Evolutionary conservation across 2,329 filamentous ascomycete genomes (phyloP).

Genomic region (Ophiostoma sp.): DNA sequence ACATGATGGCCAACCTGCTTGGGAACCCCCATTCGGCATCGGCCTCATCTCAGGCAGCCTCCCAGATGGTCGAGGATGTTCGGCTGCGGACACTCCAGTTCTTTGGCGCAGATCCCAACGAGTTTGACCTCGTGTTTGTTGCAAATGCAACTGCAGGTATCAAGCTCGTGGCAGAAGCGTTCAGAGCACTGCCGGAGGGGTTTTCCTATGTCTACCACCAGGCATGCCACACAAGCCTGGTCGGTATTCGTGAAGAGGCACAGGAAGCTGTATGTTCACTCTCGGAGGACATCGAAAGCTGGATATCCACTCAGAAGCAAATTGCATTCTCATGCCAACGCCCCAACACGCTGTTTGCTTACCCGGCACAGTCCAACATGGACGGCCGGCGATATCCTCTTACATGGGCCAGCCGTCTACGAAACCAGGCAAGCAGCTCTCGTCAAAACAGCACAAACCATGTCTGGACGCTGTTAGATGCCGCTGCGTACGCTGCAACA

Average conservation of each 20-base stretch:
- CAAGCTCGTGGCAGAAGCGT: slow-evolving; percentile 75
- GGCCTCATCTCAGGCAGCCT: slow-evolving; percentile 69
- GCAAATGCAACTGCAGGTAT: slow-evolving; percentile 88
- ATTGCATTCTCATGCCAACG: background rate
- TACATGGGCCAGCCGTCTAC: slow-evolving; percentile 51
- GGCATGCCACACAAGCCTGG: slow-evolving; percentile 78
- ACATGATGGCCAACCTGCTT: slow-evolving; percentile 72
- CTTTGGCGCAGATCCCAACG: slow-evolving; percentile 72
- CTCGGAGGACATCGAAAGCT: slow-evolving; percentile 58
- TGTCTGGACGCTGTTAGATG: slow-evolving; percentile 72
- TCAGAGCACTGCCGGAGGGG: slow-evolving; percentile 62
- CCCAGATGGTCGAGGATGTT: slow-evolving; percentile 67
- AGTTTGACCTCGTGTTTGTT: slow-evolving; percentile 86
- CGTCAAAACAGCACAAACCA: slow-evolving; percentile 21
- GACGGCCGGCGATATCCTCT: slow-evolving; percentile 71
- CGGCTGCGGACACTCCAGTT: slow-evolving; percentile 66
- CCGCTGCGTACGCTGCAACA: slow-evolving; percentile 74
- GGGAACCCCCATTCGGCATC: slow-evolving; percentile 92
- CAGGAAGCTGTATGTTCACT: slow-evolving; percentile 59
- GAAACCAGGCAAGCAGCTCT: background rate
- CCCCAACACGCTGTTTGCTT: slow-evolving; percentile 58
- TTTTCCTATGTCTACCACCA: slow-evolving; percentile 81
- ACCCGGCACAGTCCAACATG: slow-evolving; percentile 90
- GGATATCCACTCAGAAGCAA: slow-evolving; percentile 45
- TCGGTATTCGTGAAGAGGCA: slow-evolving; percentile 73